phyloP scores from a whole-genome alignment of 805 yeast species.

The Yamadazyma nakazawae region DNA sequence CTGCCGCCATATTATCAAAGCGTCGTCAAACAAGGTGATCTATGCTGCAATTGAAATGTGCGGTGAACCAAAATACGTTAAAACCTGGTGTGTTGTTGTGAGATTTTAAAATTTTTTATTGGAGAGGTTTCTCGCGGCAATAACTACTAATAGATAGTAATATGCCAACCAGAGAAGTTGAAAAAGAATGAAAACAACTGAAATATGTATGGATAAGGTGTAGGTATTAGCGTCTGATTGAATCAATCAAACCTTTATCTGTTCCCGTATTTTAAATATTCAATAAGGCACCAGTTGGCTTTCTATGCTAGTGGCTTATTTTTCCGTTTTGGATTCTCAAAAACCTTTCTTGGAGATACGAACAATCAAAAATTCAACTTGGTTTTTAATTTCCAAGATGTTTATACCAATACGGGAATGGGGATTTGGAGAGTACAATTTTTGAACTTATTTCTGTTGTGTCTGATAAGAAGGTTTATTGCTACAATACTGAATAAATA shows the following conservation, averaged over 20 bases:
- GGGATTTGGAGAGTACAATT: too few species aligned
- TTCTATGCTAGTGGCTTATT: background rate
- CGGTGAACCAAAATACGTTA: background rate
- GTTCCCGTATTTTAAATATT: too few species aligned
- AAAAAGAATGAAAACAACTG: background rate
- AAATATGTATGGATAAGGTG: too few species aligned
- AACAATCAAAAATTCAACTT: too few species aligned
- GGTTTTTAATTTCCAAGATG: too few species aligned
- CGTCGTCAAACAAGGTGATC: background rate
- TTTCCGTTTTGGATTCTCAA: background rate
- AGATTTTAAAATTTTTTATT: constrained; percentile 1
- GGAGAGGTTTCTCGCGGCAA: constrained; percentile 2
- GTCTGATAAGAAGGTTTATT: too few species aligned
- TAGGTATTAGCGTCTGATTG: background rate
- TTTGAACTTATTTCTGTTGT: too few species aligned
- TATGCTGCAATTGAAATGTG: constrained; percentile 1
- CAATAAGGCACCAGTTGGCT: background rate
- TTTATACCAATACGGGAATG: too few species aligned
- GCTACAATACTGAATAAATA: too few species aligned
- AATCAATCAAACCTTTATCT: too few species aligned
- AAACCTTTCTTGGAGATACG: background rate
- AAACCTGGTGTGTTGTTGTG: background rate
- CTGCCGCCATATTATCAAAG: constrained; percentile 3
- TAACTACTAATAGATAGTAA: background rate
- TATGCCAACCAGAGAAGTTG: background rate